Percentiles rank a stretch among this genome's conserved stretches.
phyloP scores from a whole-genome alignment of 768 basidiomycete species.

The Suillus cothurnatus region DNA sequence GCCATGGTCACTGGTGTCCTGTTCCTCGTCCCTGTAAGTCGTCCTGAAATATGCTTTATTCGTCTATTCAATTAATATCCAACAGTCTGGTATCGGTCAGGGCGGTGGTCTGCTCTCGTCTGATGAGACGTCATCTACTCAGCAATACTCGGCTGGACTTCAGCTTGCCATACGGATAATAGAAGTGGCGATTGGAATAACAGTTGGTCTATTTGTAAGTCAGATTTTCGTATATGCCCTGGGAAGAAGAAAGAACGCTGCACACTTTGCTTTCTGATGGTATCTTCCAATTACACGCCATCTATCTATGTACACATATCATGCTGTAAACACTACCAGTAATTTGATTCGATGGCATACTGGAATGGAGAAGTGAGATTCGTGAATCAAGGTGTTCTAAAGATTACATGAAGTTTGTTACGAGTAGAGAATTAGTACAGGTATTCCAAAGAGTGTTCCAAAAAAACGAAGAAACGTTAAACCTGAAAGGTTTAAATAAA shows the following conservation, averaged over 20 bases:
- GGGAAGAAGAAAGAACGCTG: constrained; percentile 70
- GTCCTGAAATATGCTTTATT: background rate
- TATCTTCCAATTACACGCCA: constrained; percentile 2
- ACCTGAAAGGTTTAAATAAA: constrained; percentile 25
- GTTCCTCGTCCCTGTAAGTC: constrained; percentile 82
- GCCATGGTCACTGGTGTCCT: constrained; percentile 94
- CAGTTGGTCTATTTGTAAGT: constrained; percentile 81
- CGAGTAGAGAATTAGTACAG: constrained; percentile 32
- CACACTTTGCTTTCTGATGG: constrained; percentile 73
- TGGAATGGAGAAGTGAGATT: background rate
- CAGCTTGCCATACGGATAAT: constrained; percentile 83
- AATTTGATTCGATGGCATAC: constrained; percentile 1
- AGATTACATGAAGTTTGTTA: constrained; percentile 34
- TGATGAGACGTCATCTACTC: constrained; percentile 53
- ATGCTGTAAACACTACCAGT: background rate
- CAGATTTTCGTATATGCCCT: constrained; percentile 77
- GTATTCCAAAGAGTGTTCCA: constrained; percentile 16
- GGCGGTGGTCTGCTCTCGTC: constrained; percentile 65
- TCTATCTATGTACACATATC: constrained; percentile 4
- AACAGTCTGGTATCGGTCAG: constrained; percentile 73
- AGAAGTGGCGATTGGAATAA: constrained; percentile 82
- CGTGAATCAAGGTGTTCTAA: constrained; percentile 21
- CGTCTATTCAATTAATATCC: constrained; percentile 20
- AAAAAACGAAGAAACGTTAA: constrained; percentile 16
- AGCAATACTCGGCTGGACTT: constrained; percentile 78